Evolutionary conservation across 1,284 basidiomycete species (phyloP).

Genomic region (Sanghuangporus weigelae): DNA sequence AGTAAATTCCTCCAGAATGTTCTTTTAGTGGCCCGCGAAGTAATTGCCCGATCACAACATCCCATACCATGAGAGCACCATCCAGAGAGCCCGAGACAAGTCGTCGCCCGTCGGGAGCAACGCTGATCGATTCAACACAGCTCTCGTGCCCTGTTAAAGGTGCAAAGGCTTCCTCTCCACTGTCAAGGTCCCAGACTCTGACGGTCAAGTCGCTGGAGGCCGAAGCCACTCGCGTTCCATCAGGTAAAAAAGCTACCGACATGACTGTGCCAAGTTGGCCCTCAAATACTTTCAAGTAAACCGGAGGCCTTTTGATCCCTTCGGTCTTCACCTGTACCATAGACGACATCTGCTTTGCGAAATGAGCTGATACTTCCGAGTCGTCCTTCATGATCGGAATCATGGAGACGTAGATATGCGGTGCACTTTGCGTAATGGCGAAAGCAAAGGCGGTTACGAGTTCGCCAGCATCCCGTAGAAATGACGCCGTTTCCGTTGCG

Average conservation of each 20-base stretch:
- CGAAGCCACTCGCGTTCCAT: conserved; percentile 19
- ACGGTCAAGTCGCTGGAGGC: conserved; percentile 15
- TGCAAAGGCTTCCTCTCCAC: neutral
- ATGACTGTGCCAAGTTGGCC: conserved; percentile 9
- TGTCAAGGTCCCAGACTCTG: conserved; percentile 16
- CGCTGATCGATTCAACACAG: neutral
- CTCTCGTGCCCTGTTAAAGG: conserved; percentile 10
- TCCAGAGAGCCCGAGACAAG: conserved; percentile 16
- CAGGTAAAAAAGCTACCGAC: conserved; percentile 16
- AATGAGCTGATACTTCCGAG: neutral
- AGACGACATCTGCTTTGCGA: neutral
- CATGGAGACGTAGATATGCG: conserved; percentile 25
- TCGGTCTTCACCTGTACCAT: neutral
- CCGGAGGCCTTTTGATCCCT: neutral
- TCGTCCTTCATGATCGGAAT: conserved; percentile 20
- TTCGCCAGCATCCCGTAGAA: neutral
- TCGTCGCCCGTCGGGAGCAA: conserved; percentile 10
- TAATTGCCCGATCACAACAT: conserved; percentile 7
- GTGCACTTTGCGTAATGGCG: conserved; percentile 18
- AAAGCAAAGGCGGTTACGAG: conserved; percentile 18
- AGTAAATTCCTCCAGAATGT: conserved; percentile 1
- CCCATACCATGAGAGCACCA: conserved; percentile 16
- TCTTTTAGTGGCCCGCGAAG: conserved; percentile 1
- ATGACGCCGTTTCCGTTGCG: neutral
- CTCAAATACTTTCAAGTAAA: conserved; percentile 7